phyloP scores from a whole-genome alignment of 441 rosid species.

The Gossypium lobatum region DNA sequence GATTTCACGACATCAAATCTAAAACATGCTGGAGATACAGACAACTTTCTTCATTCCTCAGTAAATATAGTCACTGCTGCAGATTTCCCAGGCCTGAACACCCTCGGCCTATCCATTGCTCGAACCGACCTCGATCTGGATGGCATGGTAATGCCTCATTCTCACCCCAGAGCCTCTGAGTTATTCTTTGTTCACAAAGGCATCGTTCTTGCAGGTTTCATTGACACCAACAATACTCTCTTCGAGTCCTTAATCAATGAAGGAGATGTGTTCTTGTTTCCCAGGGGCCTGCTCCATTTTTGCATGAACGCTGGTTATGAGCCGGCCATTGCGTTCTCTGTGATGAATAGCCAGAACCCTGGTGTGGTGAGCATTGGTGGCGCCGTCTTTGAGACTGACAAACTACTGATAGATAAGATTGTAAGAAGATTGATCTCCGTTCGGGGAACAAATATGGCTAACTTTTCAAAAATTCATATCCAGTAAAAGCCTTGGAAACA shows the following conservation, averaged over 20 bases:
- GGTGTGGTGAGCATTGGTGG: slow-evolving; percentile 45
- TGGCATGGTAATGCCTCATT: slow-evolving; percentile 50
- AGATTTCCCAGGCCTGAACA: slow-evolving; percentile 78
- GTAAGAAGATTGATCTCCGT: slow-evolving; percentile 26
- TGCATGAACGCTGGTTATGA: slow-evolving; percentile 54
- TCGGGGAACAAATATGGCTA: slow-evolving; percentile 9
- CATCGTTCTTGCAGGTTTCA: slow-evolving; percentile 57
- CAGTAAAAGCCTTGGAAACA: slow-evolving; percentile 7
- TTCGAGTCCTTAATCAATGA: slow-evolving; percentile 38
- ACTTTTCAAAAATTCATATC: not conserved
- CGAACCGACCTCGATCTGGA: slow-evolving; percentile 59
- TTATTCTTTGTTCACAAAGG: slow-evolving; percentile 51
- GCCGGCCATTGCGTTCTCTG: slow-evolving; percentile 43
- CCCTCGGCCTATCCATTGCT: slow-evolving; percentile 68
- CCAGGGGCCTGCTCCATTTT: slow-evolving; percentile 64
- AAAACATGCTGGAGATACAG: slow-evolving; percentile 46
- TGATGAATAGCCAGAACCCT: slow-evolving; percentile 76
- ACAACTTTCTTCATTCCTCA: slow-evolving; percentile 44
- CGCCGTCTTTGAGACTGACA: slow-evolving; percentile 31
- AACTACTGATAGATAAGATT: slow-evolving; percentile 20
- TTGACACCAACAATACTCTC: slow-evolving; percentile 42
- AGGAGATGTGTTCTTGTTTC: slow-evolving; percentile 73
- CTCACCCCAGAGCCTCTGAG: slow-evolving; percentile 83
- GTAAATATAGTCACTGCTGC: slow-evolving; percentile 44
- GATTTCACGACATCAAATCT: slow-evolving; percentile 66